Base-by-base conservation (phyloP, 306 rosid species). In the Quercus engelmannii region DNA sequence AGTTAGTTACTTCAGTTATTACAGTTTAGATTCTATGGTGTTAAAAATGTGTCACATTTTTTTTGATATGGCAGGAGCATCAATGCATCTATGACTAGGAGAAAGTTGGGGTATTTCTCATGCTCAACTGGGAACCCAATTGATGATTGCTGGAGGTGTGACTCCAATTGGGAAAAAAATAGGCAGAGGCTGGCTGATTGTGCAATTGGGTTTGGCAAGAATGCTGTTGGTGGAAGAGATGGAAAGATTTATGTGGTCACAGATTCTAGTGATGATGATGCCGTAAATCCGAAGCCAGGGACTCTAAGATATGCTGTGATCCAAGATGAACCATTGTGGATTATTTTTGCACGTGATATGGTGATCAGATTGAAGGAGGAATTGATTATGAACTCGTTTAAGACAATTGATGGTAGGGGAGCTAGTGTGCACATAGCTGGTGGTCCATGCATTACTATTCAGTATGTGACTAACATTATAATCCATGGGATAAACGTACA, bases 81-180 rank as follows among this genome's bases (percentile, higher is more conserved):
- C 69, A 83, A 91, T 85, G 97, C 84, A 9, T 82, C 99, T 0
- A 20, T 71, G 1, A 70, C 80, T 1, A 83, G 99, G 86, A 89
- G 99, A 87, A 91, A 83, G 64, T 68, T 95, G 85, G 98, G 88
- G 11, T 95, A 90, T 76, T 81, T 95, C 0, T 95, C 99, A 0
- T 95, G 99, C 17, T 98, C 93, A n/a, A 85, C 81, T 6, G 99
- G 99, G 0, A 95, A 95, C 85, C 99, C 99, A 3, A 95, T 95
- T 74, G 99, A 95, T 71, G 99, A 95, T 74, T 95, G 99, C 74
- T 95, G 99, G 99, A 82, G 99, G 57, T 95, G 99, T 77, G 97
- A 95, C 61, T 74, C 91, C 0, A 85, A 90, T 25, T 95, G 99
- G 99, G 94, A 89, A 85, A 70, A 81, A n/a, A 93, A 95, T 76